Base-by-base conservation (phyloP, 352 stramenopile genomes). In the Globisporangium uncinulatum region DNA sequence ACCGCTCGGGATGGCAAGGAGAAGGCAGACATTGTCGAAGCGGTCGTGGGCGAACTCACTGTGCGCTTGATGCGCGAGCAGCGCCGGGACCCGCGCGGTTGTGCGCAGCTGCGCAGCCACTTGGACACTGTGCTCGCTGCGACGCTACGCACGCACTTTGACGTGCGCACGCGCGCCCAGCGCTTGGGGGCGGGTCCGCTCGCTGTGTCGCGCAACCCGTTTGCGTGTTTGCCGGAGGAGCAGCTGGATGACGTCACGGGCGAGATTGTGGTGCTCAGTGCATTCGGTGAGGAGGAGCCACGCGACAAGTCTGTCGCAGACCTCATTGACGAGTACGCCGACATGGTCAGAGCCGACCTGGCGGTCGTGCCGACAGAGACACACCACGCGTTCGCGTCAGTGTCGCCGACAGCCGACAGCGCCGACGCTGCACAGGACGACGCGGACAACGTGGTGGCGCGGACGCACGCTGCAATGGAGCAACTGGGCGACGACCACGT, bases 81-180 rank as follows among this genome's bases (percentile, higher is more conserved):
- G 11, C 64, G 63, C 29, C 52, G 52, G 4, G 65, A 76, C 17
- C 20, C 13, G 20, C 57, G 47, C 4, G 53, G 57, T 4, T 73
- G 65, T 31, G n/a, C 32, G 0, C 63, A 67, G 24, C 78, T 79
- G 44, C 56, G 63, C 51, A 45, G 48, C 2, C 78, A 88, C 53
- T 62, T 92, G 56, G 79, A 90, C 37, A 56, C 57, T 0, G 31
- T 92, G 17, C 7, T 90, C 19, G 67, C 76, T 36, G 65, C 62
- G 3, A 86, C 86, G 74, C 57, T 90, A 15, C 69, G 79, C 17
- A 42, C 68, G 41, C 79, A 92, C 44, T 92, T 92, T 61, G 73
- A 57, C 20, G 73, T 77, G 6, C 54, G 70, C 9, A 66, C 66
- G 1, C 63, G 61, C 4, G 59, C 62, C 11, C 61, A 65, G 31